Base-by-base conservation (phyloP, 495 filamentous ascomycete species). In the Neurospora cerealis region DNA sequence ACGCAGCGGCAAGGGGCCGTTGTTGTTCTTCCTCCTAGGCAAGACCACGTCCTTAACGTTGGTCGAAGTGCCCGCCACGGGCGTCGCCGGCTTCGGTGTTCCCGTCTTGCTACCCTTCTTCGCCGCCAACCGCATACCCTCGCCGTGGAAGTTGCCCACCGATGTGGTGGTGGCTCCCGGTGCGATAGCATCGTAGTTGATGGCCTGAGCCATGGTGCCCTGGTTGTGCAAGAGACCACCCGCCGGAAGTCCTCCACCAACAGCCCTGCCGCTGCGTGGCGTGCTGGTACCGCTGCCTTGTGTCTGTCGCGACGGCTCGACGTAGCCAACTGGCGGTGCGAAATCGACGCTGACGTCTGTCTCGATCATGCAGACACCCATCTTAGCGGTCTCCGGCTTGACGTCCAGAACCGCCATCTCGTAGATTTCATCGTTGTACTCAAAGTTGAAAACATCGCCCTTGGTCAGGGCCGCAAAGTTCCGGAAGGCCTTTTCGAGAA, bases 301-400 rank as follows among this genome's bases (percentile, higher is more conserved):
- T 4, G 76, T 71, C 40, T 80, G 80, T 78, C 87, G 91, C 48
- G 89, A 89, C 1, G 93, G 92, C 80, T 98, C 96, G 74, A 96
- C 91, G 78, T 97, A 98, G 74, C 96, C 96, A 5, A 98, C 88
- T 0, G 96, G 96, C 8, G 96, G 85, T 0, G 95, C 96, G 79
- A 99, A 99, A 77, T 99, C 96, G 70, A 99, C 96, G 74, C 92
- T 91, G 5, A 99, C 86, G 83, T 99, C 96, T 0, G 95, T 98
- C 82, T 99, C 96, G 17, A 97, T 87, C 80, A 96, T 94, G 73
- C 93, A 92, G n/a, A 99, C 92, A 34, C 91, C 90, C 80, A 91
- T 93, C 74, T 91, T 91, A 0, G 89, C 85, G 10, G 87, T 91
- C 60, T 90, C 87, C 0, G 96, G 96, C 79, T 97, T 97, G 8